Evolutionary conservation across 176 grass and related monocot species (phyloP).

Genomic region (Aechmea fasciata): DNA sequence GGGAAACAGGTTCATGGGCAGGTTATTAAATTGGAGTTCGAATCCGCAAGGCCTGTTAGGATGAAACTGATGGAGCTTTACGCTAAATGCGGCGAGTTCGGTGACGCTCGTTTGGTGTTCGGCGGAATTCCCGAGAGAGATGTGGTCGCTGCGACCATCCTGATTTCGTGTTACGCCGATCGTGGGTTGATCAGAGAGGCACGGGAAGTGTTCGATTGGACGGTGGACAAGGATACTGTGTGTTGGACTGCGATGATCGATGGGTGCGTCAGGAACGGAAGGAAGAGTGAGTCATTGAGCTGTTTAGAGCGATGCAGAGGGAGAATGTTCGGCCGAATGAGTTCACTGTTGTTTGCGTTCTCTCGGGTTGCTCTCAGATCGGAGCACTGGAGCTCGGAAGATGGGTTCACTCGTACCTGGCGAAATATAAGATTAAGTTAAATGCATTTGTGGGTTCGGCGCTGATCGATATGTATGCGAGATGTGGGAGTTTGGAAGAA

Average conservation of each 20-base stretch:
- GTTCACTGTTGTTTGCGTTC: constrained; percentile 18
- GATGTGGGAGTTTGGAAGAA: constrained; percentile 18
- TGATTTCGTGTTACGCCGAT: constrained; percentile 11
- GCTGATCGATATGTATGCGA: constrained; percentile 21
- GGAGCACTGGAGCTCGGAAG: constrained; percentile 26
- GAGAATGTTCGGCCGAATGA: constrained; percentile 10
- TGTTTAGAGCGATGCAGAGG: constrained; percentile 23
- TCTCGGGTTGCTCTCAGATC: constrained; percentile 14
- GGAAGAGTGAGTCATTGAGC: constrained; percentile 5
- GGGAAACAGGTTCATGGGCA: constrained; percentile 21
- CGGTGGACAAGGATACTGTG: constrained; percentile 14
- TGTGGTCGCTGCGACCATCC: constrained; percentile 24
- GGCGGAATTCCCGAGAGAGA: constrained; percentile 24
- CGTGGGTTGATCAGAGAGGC: constrained; percentile 19
- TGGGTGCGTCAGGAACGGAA: constrained; percentile 16
- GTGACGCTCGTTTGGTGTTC: constrained; percentile 16
- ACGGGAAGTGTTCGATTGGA: neutral
- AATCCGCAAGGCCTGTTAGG: constrained; percentile 5
- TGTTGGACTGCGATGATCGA: constrained; percentile 24
- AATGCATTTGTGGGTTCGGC: constrained; percentile 15
- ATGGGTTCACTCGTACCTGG: constrained; percentile 20
- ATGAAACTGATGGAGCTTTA: constrained; percentile 32
- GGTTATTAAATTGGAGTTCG: constrained; percentile 7
- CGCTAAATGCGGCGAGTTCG: constrained; percentile 1
- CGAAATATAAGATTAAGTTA: neutral